Evolutionary conservation across 345 rosid genomes (phyloP).

Genomic region (Eucalyptus cladocalyx): DNA sequence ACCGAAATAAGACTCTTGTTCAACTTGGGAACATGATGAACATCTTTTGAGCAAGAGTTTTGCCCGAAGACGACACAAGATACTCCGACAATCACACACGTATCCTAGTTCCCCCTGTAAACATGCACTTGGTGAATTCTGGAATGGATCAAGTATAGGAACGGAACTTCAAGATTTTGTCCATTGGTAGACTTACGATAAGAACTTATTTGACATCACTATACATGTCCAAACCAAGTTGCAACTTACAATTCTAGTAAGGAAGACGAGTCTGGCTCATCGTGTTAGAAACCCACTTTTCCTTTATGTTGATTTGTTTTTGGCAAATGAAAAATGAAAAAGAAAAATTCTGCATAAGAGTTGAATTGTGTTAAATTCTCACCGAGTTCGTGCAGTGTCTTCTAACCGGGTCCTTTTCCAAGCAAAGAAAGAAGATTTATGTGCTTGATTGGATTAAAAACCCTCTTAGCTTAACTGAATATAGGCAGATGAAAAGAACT

Average conservation of each 20-base stretch:
- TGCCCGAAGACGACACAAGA: neutral
- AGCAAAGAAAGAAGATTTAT: neutral
- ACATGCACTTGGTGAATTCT: neutral
- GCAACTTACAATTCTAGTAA: neutral
- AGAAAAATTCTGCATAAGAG: neutral
- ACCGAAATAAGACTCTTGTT: neutral
- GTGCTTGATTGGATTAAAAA: neutral
- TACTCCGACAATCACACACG: neutral
- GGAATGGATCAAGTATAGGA: neutral
- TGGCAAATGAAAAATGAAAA: neutral
- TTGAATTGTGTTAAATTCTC: neutral
- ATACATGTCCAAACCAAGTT: neutral
- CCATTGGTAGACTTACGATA: neutral
- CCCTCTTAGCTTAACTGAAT: neutral
- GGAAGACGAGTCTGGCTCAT: neutral
- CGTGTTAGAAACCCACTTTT: neutral
- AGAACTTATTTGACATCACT: neutral
- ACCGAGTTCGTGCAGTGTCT: neutral
- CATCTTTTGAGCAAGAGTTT: neutral
- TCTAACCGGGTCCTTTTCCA: neutral
- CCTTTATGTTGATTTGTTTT: neutral
- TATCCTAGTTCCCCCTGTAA: neutral
- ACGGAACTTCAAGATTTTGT: neutral
- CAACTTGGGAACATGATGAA: neutral
- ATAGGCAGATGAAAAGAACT: neutral